phyloP scores from a whole-genome alignment of 2,329 filamentous ascomycete genomes.

The Meredithiella fracta region DNA sequence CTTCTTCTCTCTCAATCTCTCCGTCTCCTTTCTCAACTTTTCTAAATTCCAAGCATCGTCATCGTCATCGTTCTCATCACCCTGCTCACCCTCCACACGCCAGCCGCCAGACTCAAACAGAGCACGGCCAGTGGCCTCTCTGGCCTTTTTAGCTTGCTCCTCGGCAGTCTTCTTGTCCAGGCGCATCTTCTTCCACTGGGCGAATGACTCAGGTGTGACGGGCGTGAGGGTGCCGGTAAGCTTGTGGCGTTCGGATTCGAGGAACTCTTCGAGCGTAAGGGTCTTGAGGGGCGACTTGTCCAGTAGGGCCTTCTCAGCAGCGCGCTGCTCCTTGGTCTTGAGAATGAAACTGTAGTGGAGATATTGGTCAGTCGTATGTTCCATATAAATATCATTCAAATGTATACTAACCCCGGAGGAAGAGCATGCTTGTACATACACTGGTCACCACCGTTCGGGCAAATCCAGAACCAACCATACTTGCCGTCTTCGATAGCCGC shows the following conservation, averaged over 20 bases:
- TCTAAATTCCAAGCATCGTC: slow-evolving; percentile 59
- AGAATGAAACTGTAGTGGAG: slow-evolving; percentile 58
- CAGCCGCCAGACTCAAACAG: slow-evolving; percentile 96
- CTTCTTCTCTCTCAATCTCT: slow-evolving; percentile 53
- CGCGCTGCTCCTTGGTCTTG: slow-evolving; percentile 93
- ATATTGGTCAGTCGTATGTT: neutral
- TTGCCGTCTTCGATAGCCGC: slow-evolving; percentile 95
- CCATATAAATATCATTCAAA: neutral
- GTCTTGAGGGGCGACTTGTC: slow-evolving; percentile 93
- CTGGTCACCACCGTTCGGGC: slow-evolving; percentile 89
- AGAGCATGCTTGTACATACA: slow-evolving; percentile 98
- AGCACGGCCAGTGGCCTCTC: slow-evolving; percentile 87
- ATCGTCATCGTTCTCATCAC: slow-evolving; percentile 43
- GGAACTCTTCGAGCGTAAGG: slow-evolving; percentile 88
- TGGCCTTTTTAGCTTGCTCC: slow-evolving; percentile 73
- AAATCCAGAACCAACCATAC: slow-evolving; percentile 98
- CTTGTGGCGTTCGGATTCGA: slow-evolving; percentile 92
- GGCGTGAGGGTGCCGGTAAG: slow-evolving; percentile 81
- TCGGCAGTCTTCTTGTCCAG: slow-evolving; percentile 92
- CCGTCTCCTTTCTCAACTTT: slow-evolving; percentile 70
- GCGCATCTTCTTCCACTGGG: slow-evolving; percentile 92
- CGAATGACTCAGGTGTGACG: slow-evolving; percentile 81
- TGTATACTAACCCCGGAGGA: slow-evolving; percentile 63
- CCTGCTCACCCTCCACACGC: slow-evolving; percentile 50
- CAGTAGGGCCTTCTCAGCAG: slow-evolving; percentile 85